These are phyloP conservation scores for Chlamydomonas eustigma DNA, from an alignment of 139 green algal genomes.

Conservation along the genomic window DNA sequence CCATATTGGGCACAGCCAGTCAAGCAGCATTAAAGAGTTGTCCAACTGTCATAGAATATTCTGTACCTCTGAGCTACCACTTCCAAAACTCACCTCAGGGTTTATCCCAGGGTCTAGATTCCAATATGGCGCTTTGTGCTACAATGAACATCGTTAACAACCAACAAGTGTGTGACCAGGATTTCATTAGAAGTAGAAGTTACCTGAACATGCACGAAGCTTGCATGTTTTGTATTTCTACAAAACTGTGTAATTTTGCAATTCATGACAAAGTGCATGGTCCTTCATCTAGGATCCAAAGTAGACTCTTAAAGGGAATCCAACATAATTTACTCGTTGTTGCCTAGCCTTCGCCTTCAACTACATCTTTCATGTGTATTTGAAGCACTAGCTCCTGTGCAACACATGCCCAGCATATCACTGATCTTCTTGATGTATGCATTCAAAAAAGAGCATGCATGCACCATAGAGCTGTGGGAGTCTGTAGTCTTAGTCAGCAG, in stretches of 20 bases:
- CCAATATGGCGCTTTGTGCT: neutral
- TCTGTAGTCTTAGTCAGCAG: neutral
- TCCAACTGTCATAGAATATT: neutral
- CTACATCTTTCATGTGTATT: neutral
- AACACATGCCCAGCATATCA: too few relatives aligned
- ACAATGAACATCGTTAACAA: neutral
- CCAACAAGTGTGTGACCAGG: neutral
- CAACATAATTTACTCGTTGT: neutral
- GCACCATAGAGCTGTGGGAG: neutral
- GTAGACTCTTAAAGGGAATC: neutral
- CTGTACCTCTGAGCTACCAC: neutral
- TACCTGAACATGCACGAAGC: neutral
- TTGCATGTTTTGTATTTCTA: neutral
- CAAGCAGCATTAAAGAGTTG: neutral
- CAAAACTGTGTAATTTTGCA: constrained; percentile 1
- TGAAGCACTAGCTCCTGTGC: too few relatives aligned
- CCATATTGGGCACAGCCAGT: neutral
- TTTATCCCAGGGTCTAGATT: neutral
- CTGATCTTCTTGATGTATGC: too few relatives aligned
- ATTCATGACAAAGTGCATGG: too few relatives aligned
- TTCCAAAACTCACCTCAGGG: neutral
- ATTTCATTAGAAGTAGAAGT: neutral
- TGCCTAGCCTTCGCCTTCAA: neutral
- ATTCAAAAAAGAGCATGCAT: too few relatives aligned
- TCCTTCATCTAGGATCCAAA: too few relatives aligned